Conservation (phyloP, 1,139 yeast species). For the Suhomyces chickasaworum region DNA sequence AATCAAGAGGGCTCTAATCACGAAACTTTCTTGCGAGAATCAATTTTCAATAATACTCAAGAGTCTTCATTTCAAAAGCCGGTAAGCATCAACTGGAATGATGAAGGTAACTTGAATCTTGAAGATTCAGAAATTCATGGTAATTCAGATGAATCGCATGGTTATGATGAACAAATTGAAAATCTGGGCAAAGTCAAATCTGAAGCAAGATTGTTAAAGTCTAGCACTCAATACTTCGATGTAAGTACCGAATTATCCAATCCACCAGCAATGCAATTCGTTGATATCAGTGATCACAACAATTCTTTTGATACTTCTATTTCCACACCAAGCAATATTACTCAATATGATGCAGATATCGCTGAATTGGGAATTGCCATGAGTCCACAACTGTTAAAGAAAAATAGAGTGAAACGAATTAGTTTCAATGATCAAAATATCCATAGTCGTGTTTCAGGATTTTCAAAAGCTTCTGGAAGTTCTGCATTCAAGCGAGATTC, state of each 20-base stretch:
- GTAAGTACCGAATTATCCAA: constrained; percentile 22
- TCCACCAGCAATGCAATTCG: constrained; percentile 18
- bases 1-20: neutral
- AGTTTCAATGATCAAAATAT: constrained; percentile 28
- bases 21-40: constrained; percentile 7
- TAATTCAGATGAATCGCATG: constrained; percentile 12
- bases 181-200: constrained; percentile 2
- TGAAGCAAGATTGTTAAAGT: constrained; percentile 11
- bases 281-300: constrained; percentile 17
- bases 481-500: constrained; percentile 42
- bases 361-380: constrained; percentile 49
- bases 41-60: constrained; percentile 19
- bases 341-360: constrained; percentile 46
- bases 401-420: constrained; percentile 23
- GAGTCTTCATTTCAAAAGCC: constrained; percentile 46
- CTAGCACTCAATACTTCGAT: constrained; percentile 26
- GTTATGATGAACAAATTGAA: constrained; percentile 9
- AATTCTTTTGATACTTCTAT: constrained; percentile 33
- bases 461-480: constrained; percentile 27
- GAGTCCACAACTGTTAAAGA: constrained; percentile 40
- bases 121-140: constrained; percentile 25
- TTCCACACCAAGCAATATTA: constrained; percentile 45
- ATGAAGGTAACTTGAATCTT: constrained; percentile 35
- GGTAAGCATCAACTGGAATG: constrained; percentile 49
- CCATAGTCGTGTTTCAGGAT: constrained; percentile 25